Conservation (phyloP, 306 rosid genomes). For the Malus sylvestris region DNA sequence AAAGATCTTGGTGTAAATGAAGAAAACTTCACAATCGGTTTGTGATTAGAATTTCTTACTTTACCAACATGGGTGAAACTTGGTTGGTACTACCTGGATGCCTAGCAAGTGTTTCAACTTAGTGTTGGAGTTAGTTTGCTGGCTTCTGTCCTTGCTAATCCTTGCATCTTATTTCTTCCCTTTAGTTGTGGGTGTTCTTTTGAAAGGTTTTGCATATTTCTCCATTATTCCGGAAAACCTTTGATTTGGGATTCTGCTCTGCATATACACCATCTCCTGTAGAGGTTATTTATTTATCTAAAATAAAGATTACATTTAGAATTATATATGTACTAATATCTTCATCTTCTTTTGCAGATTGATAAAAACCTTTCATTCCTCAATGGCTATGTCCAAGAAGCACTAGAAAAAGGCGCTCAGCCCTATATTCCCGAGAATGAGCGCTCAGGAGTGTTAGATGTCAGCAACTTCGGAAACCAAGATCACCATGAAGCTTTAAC, state of each 20-base stretch:
- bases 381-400: constrained; percentile 45
- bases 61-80: neutral
- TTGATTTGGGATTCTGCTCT: neutral
- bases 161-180: neutral
- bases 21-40: no score
- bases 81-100: neutral
- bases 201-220: neutral
- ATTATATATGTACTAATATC: neutral
- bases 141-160: neutral
- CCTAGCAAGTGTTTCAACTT: neutral
- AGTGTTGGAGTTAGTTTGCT: neutral
- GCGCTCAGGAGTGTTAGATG: constrained; percentile 39
- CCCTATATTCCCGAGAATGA: constrained; percentile 65
- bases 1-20: neutral
- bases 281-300: neutral
- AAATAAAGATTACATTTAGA: neutral
- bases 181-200: neutral
- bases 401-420: constrained; percentile 73
- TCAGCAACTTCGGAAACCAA: constrained; percentile 43
- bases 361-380: constrained; percentile 68
- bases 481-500: constrained; percentile 52
- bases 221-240: neutral
- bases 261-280: neutral
- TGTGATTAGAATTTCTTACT: neutral
- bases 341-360: constrained; percentile 36